These are phyloP conservation scores for Cucumis hystrix DNA, from an alignment of 306 rosid genomes.

Conservation along the genomic window DNA sequence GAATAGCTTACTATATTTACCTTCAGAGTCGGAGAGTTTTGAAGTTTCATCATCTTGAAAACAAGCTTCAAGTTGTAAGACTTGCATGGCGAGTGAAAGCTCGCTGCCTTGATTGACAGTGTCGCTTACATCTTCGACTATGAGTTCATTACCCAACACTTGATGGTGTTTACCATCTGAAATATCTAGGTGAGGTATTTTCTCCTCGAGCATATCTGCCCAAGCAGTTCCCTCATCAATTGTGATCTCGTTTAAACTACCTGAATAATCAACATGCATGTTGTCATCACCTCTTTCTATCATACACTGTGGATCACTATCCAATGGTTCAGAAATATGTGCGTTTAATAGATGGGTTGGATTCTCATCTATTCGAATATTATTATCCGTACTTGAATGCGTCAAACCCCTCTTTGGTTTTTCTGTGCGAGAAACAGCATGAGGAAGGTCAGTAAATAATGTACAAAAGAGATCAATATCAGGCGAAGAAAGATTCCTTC, in stretches of 20 bases:
- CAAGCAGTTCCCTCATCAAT: constrained; percentile 6
- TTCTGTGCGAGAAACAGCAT: constrained; percentile 21
- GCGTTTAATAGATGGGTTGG: constrained; percentile 5
- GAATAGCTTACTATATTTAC: constrained; percentile 18
- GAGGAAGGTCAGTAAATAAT: constrained; percentile 34
- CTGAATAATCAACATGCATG: background rate
- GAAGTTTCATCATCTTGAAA: constrained; percentile 13
- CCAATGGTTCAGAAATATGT: constrained; percentile 12
- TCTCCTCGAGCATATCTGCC: constrained; percentile 12
- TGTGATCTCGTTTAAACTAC: constrained; percentile 5
- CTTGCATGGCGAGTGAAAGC: constrained; percentile 1
- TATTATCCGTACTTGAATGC: constrained; percentile 7
- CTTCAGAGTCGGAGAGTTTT: constrained; percentile 22
- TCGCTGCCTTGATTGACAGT: constrained; percentile 6
- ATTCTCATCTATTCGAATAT: constrained; percentile 19
- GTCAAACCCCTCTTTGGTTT: constrained; percentile 16
- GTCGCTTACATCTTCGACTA: constrained; percentile 7
- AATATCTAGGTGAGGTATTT: constrained; percentile 8
- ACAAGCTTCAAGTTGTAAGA: constrained; percentile 18
- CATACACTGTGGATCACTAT: constrained; percentile 18
- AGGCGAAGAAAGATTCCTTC: constrained; percentile 72
- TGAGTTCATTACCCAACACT: constrained; percentile 15
- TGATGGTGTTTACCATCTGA: constrained; percentile 17
- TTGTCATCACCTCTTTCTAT: constrained; percentile 3
- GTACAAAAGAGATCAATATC: constrained; percentile 51